Base-by-base conservation (phyloP, 306 rosid genomes). In the Lupinus albus region DNA sequence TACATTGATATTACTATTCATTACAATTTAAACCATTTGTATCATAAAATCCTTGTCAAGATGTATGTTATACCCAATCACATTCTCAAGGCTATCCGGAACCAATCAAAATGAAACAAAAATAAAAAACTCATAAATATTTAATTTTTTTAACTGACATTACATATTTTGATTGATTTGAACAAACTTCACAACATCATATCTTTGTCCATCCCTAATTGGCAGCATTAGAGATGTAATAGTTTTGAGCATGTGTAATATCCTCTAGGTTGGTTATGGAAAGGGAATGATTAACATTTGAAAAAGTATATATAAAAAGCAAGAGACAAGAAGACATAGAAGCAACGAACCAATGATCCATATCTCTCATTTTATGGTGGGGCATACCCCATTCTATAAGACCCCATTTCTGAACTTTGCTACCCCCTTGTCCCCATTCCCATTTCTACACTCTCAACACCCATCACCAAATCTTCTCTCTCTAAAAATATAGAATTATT, bases 391-490 rank as follows among this genome's bases (percentile, higher is more conserved):
- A 71, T 56, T 32, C 16, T 59, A 39, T 32, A 9, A 65, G 32
- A 11, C 30, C 4, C 30, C 61, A 18, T 4, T 32, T 42, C 76
- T 64, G 32, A 72, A 69, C 81, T 76, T 58, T 74, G 73, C 61
- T 42, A 71, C 68, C 70, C 63, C 70, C 30, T 63, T 70, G 76
- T 76, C 75, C 75, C 75, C 60, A 64, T 68, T 65, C 66, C 66
- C 71, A 15, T 2, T 54, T 42, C 76, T 25, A 1, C 44, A 1
- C 3, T 33, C n/a, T 62, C 70, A 64, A 16, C 12, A 30, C 74
- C 80, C 81, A 68, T 76, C 61, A 62, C 77, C 48, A 36, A 2
- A 46, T 74, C 51, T 74, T 47, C 58, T 42, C 51, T 44, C 33
- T 47, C 8, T n/a, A 20, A 32, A 42, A 11, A 45, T 2, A 57